Evolutionary conservation across 2,329 filamentous ascomycete species (phyloP), one percentile per base, ranked within the genome.

Genomic region (Penicillium sp.): DNA sequence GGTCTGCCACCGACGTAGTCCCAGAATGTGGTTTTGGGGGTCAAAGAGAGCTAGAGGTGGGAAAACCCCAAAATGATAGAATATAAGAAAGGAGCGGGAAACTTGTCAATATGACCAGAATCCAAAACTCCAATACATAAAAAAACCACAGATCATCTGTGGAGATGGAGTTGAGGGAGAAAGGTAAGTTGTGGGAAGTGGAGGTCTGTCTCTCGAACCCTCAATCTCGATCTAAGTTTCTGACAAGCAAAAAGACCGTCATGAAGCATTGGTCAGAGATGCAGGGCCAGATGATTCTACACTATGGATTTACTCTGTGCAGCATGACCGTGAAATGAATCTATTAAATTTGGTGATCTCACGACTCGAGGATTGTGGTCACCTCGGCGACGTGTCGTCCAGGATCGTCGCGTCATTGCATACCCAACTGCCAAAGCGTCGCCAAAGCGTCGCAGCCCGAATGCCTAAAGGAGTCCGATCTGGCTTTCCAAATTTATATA

Each of bases 401-500:
- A 49, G 44, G 56, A 62, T 63, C 57, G 56, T 63, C 62, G 48
- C 53, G 55, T 60, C 56, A 60, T 65, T 65, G 58, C 54, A 62
- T 66, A 60, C 60, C 61, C 64, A 64, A 66, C 62, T 57, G 45
- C 53, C 54, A 42, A 42, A 42, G 10, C 19, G 39, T 42, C 8
- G 39, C 39, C 39, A 57, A 50, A 53, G 50, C 43, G 43, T 45
- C 50, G 31, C 50, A 29, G 50, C 50, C 50, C 46, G 29, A 45
- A 37, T 53, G 42, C 43, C 50, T 53, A 39, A 52, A 39, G 44
- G 11, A 37, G 14, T 29, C 44, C 6, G 1, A 29, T 46, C 24
- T 29, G 44, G 29, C 14, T 42, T 4, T 24, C 14, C 22, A 22
- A 14, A 4, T 9, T 22, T 13, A 7, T 14, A 21, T 42, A 14